These are phyloP conservation scores for Lepiota venenata DNA, from an alignment of 768 basidiomycete genomes.

Conservation along the genomic window DNA sequence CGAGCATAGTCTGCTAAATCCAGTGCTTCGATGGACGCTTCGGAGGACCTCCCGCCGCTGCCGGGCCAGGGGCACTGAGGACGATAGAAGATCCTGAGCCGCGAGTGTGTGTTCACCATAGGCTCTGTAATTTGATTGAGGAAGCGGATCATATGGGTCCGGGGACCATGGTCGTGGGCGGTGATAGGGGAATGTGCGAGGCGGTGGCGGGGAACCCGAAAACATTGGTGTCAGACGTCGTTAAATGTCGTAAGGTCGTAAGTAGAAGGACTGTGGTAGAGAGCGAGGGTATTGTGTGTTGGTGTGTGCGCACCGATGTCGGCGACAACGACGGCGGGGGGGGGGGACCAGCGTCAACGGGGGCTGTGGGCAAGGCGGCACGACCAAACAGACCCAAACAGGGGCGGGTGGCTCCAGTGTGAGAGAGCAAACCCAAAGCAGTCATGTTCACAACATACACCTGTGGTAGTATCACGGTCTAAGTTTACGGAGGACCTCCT, in stretches of 20 bases:
- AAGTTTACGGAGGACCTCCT: slow-evolving; percentile 26
- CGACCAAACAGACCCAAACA: not conserved
- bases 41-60: slow-evolving; percentile 49
- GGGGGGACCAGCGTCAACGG: not conserved
- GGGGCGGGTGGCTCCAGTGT: not conserved
- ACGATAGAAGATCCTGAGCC: slow-evolving; percentile 15
- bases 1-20: slow-evolving; percentile 70
- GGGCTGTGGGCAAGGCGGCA: not conserved
- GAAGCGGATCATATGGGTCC: slow-evolving; percentile 46
- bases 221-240: slow-evolving; percentile 8
- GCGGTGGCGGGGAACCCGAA: slow-evolving; percentile 7
- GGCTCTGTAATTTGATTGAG: slow-evolving; percentile 20
- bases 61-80: slow-evolving; percentile 17
- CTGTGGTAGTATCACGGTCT: not conserved
- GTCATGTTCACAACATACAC: not conserved
- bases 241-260: slow-evolving; percentile 8
- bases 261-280: slow-evolving; percentile 6
- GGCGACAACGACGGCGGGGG: slow-evolving; percentile 4
- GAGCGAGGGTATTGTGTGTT: not conserved
- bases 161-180: slow-evolving; percentile 57
- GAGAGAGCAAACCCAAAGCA: slow-evolving; percentile 5
- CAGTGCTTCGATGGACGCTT: slow-evolving; percentile 65
- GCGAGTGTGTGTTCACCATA: slow-evolving; percentile 1
- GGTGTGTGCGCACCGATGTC: slow-evolving; percentile 2
- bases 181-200: not conserved